Percentiles rank a stretch among this genome's conserved stretches.
phyloP scores from a whole-genome alignment of 768 basidiomycete genomes.

The Suillus clintonianus region DNA sequence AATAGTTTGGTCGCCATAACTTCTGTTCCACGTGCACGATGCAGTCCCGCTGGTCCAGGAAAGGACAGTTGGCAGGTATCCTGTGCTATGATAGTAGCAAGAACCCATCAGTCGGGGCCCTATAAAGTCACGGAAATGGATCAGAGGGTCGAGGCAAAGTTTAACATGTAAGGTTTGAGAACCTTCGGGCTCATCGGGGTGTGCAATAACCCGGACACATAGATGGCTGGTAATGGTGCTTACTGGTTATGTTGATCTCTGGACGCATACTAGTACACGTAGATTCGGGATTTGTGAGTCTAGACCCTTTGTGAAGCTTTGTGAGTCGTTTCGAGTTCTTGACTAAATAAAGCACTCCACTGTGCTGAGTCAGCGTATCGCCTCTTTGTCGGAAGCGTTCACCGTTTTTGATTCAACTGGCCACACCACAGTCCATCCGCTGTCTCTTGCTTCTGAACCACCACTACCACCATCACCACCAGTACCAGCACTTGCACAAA shows the following conservation, averaged over 20 bases:
- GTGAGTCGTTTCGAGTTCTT: too few relatives aligned
- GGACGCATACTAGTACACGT: too few relatives aligned
- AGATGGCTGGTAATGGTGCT: neutral
- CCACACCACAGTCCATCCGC: constrained; percentile 2
- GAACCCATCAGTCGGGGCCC: neutral
- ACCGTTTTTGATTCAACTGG: constrained; percentile 17
- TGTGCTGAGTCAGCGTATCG: neutral
- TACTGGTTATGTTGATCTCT: neutral
- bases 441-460: constrained; percentile 14
- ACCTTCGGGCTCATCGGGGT: neutral
- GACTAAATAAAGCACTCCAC: neutral
- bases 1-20: neutral
- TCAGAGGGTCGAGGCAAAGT: constrained; percentile 1
- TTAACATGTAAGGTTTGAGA: neutral
- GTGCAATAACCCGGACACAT: neutral
- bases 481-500: neutral
- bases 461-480: constrained; percentile 6
- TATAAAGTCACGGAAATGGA: neutral
- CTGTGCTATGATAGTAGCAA: neutral
- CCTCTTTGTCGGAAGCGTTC: constrained; percentile 10
- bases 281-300: neutral
- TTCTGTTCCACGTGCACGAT: neutral
- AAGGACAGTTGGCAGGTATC: neutral
- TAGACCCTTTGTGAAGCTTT: too few relatives aligned
- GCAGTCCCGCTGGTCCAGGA: neutral